phyloP scores from a whole-genome alignment of 805 yeast genomes.

The Suhomyces vadensis region DNA sequence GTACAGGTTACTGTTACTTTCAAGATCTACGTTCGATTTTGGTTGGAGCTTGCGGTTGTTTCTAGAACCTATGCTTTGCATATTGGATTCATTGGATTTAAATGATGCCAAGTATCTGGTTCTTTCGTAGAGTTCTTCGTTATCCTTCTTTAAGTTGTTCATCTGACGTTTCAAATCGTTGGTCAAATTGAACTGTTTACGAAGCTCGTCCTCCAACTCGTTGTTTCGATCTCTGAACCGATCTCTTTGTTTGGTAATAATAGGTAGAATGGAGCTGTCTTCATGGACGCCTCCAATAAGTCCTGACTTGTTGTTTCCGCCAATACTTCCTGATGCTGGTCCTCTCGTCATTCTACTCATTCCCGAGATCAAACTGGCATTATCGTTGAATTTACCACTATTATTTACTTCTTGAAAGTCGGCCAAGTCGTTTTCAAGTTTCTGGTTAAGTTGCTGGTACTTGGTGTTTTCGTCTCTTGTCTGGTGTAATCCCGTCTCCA shows the following conservation, averaged over 20 bases:
- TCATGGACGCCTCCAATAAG: conserved; percentile 20
- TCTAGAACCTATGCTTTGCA: conserved; percentile 14
- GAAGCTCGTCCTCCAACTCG: conserved; percentile 80
- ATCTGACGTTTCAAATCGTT: conserved; percentile 66
- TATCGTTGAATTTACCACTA: conserved; percentile 54
- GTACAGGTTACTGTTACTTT: conserved; percentile 48
- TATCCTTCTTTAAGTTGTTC: conserved; percentile 65
- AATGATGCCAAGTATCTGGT: conserved; percentile 65
- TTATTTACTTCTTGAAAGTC: conserved; percentile 47
- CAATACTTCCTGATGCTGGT: conserved; percentile 26
- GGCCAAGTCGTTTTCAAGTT: conserved; percentile 74
- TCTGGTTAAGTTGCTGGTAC: conserved; percentile 50
- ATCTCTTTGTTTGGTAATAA: conserved; percentile 93
- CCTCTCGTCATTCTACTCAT: conserved; percentile 36
- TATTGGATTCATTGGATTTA: conserved; percentile 21
- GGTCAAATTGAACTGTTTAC: conserved; percentile 54
- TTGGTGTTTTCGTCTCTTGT: conserved; percentile 40
- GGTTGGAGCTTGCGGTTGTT: conserved; percentile 28
- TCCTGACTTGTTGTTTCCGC: conserved; percentile 34
- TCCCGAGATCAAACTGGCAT: conserved; percentile 68
- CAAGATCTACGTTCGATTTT: conserved; percentile 45
- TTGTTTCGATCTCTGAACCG: conserved; percentile 80
- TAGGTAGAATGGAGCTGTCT: conserved; percentile 66
- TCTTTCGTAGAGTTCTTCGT: conserved; percentile 76
- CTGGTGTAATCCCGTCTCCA: conserved; percentile 39